A percentile compares a stretch with the other conserved stretches of the same genome.
Conservation (phyloP, 768 basidiomycete genomes). For the Hericium coralloides region DNA sequence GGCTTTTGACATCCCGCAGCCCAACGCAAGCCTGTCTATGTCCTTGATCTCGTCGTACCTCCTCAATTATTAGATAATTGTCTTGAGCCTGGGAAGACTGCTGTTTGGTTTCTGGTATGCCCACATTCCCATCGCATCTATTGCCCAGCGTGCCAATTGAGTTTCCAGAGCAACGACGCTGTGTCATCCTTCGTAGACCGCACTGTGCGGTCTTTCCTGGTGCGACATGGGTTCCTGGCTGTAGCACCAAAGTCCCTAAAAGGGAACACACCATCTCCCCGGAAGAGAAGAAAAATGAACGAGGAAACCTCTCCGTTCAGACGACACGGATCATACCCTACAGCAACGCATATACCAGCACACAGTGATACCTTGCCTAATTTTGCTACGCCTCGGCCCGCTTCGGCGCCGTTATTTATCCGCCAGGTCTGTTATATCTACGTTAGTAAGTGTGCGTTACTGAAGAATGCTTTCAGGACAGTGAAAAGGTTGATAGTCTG, state of each 20-base stretch:
- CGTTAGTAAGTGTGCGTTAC: too few relatives aligned
- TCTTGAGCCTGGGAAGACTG: slow-evolving; percentile 68
- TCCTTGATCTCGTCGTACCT: slow-evolving; percentile 67
- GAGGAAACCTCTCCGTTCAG: not conserved
- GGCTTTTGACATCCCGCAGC: slow-evolving; percentile 25
- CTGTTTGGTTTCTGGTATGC: slow-evolving; percentile 59
- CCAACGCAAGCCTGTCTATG: slow-evolving; percentile 67
- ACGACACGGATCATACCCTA: not conserved
- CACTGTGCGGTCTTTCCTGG: slow-evolving; percentile 53
- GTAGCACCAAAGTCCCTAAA: slow-evolving; percentile 4
- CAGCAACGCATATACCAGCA: not conserved
- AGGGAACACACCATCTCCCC: slow-evolving; percentile 28
- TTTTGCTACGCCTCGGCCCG: not conserved
- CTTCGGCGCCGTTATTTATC: not conserved
- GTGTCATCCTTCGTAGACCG: slow-evolving; percentile 49
- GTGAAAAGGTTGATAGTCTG: not conserved
- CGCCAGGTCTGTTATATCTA: not conserved
- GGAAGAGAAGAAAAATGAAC: slow-evolving; percentile 41
- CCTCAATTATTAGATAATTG: slow-evolving; percentile 63
- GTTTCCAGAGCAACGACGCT: slow-evolving; percentile 44
- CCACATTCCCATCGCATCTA: slow-evolving; percentile 4
- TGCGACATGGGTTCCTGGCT: slow-evolving; percentile 47
- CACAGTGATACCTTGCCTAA: not conserved
- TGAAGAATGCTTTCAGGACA: too few relatives aligned
- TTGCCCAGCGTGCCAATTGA: not conserved